Evolutionary conservation across 805 yeast genomes (phyloP), one percentile per base, ranked within the genome.

Genomic region (Kockiozyma suomiensis): DNA sequence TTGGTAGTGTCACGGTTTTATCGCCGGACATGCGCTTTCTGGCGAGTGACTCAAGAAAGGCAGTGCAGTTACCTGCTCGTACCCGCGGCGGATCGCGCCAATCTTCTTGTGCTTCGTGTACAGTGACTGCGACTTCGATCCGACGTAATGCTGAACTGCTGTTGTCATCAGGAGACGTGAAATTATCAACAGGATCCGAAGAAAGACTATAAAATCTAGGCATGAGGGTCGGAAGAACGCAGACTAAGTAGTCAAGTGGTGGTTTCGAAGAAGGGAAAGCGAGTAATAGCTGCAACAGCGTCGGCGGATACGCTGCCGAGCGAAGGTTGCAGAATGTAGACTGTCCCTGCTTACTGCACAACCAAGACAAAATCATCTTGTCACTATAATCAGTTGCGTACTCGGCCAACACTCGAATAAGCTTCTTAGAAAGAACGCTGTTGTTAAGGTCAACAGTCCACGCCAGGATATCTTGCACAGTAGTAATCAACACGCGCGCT

Each of bases 161-260:
- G 33, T 51, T 35, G 60, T 65, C 17, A 86, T 74, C 55, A 13
- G 52, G 26, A 30, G 49, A 15, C 7, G 23, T 32, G 32, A 28
- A 49, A 19, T 49, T 56, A 30, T 50, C 49, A 2, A 58, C 69
- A 0, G 85, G 83, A 35, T 73, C 71, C 2, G 92, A 86, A 0
- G 96, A 88, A 45, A 90, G 86, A 62, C 90, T 86, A 70, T 87
- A 90, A 51, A 85, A 75, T 56, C 97, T 75, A 15, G 96, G 96
- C 71, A 83, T 86, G 51, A 90, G 81, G 1, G 77, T 67, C 8
- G 96, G 96, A 62, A 90, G 77, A 30, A 86, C 75, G 64, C 88
- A 92, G 42, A 87, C 75, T 13, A 87, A 68, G 67, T 84, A 82
- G 51, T 81, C 83, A 53, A 87, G 68, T 0, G 96, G 96, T 23